These are phyloP conservation scores for Xanthoconium stramineum DNA, from an alignment of 768 basidiomycete species.

Conservation along the genomic window DNA sequence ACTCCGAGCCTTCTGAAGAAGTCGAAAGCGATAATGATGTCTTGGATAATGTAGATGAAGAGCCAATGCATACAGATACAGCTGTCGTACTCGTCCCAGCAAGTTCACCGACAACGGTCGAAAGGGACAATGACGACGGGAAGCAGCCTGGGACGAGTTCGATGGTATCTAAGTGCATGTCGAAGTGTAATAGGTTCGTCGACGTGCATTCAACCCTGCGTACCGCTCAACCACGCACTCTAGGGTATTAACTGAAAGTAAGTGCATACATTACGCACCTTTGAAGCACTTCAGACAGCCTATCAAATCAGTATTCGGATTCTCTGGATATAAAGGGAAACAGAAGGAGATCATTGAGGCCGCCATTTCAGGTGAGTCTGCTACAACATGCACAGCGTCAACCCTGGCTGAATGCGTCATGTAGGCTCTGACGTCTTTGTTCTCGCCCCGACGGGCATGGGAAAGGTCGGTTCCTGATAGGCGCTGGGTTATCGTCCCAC, in stretches of 20 bases:
- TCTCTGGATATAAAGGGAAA: slow-evolving; percentile 67
- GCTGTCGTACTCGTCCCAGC: slow-evolving; percentile 18
- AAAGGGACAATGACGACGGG: neutral
- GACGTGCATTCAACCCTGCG: neutral
- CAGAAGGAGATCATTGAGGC: slow-evolving; percentile 75
- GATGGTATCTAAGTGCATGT: neutral
- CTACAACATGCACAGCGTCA: neutral
- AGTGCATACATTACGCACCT: neutral
- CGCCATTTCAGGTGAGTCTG: slow-evolving; percentile 53
- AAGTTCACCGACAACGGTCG: slow-evolving; percentile 6
- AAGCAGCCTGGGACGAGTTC: neutral
- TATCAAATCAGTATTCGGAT: slow-evolving; percentile 59
- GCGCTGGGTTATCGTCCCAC: neutral
- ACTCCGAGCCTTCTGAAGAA: slow-evolving; percentile 4
- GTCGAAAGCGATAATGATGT: slow-evolving; percentile 21
- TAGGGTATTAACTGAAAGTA: slow-evolving; percentile 28
- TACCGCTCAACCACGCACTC: neutral
- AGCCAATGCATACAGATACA: slow-evolving; percentile 4
- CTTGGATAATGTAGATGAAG: slow-evolving; percentile 23
- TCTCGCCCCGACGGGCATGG: slow-evolving; percentile 86
- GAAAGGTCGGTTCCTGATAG: slow-evolving; percentile 52
- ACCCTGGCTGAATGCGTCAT: neutral
- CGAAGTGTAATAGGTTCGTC: slow-evolving; percentile 16
- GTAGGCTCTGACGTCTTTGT: slow-evolving; percentile 73
- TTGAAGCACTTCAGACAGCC: neutral